Conservation (phyloP, 2,329 filamentous ascomycete species). For the Diplocarpon rosae region DNA sequence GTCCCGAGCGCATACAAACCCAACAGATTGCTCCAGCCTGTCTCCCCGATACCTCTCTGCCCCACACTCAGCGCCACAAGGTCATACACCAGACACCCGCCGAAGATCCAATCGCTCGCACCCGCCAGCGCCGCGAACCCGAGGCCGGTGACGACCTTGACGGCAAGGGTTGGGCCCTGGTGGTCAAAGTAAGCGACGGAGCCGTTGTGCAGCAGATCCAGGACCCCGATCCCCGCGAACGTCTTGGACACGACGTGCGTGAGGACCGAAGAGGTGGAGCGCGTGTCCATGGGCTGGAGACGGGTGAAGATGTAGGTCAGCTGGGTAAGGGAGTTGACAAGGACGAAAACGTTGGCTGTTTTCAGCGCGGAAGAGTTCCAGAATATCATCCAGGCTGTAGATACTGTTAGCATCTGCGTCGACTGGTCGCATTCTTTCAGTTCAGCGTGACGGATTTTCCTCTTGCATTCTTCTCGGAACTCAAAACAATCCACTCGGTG, state of each 20-base stretch:
- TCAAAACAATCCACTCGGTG: no score
- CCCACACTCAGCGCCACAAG: conserved; percentile 42
- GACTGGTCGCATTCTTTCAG: no score
- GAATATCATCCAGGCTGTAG: conserved; percentile 47
- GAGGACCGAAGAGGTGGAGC: conserved; percentile 39
- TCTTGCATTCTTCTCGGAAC: neutral
- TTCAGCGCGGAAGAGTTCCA: conserved; percentile 43
- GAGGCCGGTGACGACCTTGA: conserved; percentile 42
- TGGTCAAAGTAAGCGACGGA: conserved; percentile 43
- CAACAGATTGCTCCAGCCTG: conserved; percentile 39
- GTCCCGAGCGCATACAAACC: conserved; percentile 39
- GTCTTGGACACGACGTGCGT: conserved; percentile 48
- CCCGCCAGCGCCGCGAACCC: conserved; percentile 39
- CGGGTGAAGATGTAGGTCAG: conserved; percentile 41
- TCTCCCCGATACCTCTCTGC: conserved; percentile 34
- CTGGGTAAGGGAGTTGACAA: conserved; percentile 43
- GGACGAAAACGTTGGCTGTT: conserved; percentile 43
- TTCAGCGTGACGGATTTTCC: neutral
- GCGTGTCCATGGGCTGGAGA: conserved; percentile 38
- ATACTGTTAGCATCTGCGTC: neutral
- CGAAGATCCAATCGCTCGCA: conserved; percentile 48
- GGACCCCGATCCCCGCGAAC: conserved; percentile 47
- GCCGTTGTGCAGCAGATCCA: conserved; percentile 49
- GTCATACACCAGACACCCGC: conserved; percentile 47
- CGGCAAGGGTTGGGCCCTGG: conserved; percentile 32